phyloP scores from a whole-genome alignment of 1,284 basidiomycete genomes.

The Spongispora temasekensis region DNA sequence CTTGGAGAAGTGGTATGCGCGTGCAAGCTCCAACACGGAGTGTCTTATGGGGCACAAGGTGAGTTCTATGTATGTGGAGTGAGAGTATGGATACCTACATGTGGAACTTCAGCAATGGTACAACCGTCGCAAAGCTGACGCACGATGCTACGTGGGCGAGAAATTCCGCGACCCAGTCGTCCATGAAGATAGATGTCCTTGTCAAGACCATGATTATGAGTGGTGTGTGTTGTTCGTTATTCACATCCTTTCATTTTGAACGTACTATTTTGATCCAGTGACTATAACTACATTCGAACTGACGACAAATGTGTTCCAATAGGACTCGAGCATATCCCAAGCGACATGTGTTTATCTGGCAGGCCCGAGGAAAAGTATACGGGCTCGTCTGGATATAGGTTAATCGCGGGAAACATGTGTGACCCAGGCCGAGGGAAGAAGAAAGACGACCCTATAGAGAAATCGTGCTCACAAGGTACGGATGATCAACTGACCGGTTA shows the following conservation, averaged over 20 bases:
- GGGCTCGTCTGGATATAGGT: constrained; percentile 90
- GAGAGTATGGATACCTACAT: neutral
- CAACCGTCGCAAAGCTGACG: constrained; percentile 78
- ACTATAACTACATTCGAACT: constrained; percentile 85
- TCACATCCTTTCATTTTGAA: neutral
- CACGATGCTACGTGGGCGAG: constrained; percentile 89
- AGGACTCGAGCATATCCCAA: constrained; percentile 85
- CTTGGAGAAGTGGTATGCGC: constrained; percentile 89
- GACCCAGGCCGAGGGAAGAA: constrained; percentile 56
- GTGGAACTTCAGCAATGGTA: constrained; percentile 92
- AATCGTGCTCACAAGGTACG: constrained; percentile 74
- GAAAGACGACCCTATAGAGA: constrained; percentile 73
- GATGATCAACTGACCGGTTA: neutral
- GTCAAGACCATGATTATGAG: constrained; percentile 89
- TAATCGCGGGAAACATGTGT: constrained; percentile 94
- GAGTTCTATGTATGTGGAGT: constrained; percentile 18
- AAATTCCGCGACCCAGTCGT: constrained; percentile 87
- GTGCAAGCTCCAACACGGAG: constrained; percentile 60
- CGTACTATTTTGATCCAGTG: constrained; percentile 49
- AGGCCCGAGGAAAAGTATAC: constrained; percentile 66
- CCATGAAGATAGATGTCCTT: constrained; percentile 83
- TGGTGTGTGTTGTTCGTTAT: constrained; percentile 57
- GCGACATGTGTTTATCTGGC: constrained; percentile 64
- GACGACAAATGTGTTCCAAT: constrained; percentile 75
- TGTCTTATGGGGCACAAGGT: constrained; percentile 97